Base-by-base conservation (phyloP, 2,329 filamentous ascomycete genomes). In the Alternaria sp. region DNA sequence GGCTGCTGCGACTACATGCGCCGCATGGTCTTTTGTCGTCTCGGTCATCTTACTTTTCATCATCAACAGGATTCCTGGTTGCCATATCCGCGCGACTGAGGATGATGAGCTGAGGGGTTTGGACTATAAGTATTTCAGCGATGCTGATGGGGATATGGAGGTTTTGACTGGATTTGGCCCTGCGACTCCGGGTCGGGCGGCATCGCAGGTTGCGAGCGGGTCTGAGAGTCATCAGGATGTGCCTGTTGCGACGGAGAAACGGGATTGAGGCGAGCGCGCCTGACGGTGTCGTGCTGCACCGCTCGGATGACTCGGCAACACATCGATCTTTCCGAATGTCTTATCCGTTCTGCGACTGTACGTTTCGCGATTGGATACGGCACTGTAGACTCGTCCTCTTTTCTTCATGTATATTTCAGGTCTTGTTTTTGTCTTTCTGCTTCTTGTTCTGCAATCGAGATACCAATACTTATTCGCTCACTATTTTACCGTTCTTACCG, bases 41-140 rank as follows among this genome's bases (percentile, higher is more conserved):
- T 86, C 84, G 1, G 84, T 83, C 63, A 70, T 84, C 15, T 76
- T 89, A 23, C 81, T 88, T 1, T 85, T 87, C 61, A 75, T 87
- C 64, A 83, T 88, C 70, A 86, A 87, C 71, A 84, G 81, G 63
- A 88, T 89, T 40, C 87, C 87, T 0, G 86, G 86, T 0, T 80
- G 87, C 62, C 85, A 87, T 61, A 77, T 89, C 2, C 80, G 87
- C 17, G 85, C 84, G 1, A 84, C 79, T 1, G 85, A 88, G 59
- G 85, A 88, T 58, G 85, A 83, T 8, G 87, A 89, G 73, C 73
- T 85, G 6, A 76, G 79, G 28, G 87, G 87, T 0, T 73, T 89
- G 44, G 87, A 89, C 66, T 71, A 80, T 70, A 83, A 85, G 68
- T 84, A 85, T 70, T 81, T 83, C 15, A 80, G 81, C 63, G 82